Base-by-base conservation (phyloP, 305 asterid species). In the Rubia tinctorum region DNA sequence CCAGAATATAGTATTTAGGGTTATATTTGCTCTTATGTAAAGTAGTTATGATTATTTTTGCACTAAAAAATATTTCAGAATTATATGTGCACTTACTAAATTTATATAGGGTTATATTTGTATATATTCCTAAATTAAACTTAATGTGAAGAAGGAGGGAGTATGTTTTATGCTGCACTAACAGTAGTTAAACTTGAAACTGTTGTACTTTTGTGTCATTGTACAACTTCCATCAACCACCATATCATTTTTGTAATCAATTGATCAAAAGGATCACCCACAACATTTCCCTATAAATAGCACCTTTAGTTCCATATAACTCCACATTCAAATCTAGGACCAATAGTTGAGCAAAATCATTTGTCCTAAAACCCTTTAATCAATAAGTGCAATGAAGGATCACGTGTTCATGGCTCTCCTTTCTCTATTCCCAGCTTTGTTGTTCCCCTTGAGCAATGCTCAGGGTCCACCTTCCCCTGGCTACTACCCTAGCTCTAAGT, bases 381-480 rank as follows among this genome's bases (percentile, higher is more conserved):
- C 39, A 34, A 34, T 34, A 34, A 34, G 39, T 34, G 39, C 39
- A 10, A 60, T 61, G 70, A 20, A 73, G 65, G 44, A 12, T 42
- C 8, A 53, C 60, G n/a, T 53, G 22, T 53, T 53, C 25, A 90
- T 90, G 95, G 85, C 79, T 80, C 64, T 80, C n/a, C 62, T 80
- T 27, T 66, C 67, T 82, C 51, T 76, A 17, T 65, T 88, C 74
- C 45, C 84, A 42, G 22, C 68, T 66, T 23, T 87, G 53, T 8
- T 85, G 80, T 78, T 84, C 71, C 83, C 83, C 27, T 45, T 71
- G 2, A 63, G 76, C 83, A 85, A 81, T 84, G 91, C 80, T 25
- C 79, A 87, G 77, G 91, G 85, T 14, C 91, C 95, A 69, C 97
- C 96, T 79, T 86, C 96, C 3, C 98, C 96, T 1, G 97, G 98